Percentiles rank a stretch among this genome's conserved stretches.
These are phyloP conservation scores for Plectranthus barbatus DNA, from an alignment of 257 asterid genomes.

Conservation along the genomic window DNA sequence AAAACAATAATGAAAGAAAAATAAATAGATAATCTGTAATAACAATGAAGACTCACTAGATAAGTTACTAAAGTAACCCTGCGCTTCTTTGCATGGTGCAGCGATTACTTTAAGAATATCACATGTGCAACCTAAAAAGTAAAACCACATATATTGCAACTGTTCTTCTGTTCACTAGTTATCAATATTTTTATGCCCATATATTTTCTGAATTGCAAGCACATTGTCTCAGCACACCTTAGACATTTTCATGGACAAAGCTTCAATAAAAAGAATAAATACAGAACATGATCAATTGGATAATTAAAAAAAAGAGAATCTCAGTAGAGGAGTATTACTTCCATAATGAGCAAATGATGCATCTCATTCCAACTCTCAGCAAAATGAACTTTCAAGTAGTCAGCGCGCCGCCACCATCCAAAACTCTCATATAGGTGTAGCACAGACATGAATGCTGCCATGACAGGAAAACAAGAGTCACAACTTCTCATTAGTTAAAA, in stretches of 20 bases:
- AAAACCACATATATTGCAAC: not conserved
- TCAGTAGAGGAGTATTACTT: slow-evolving; percentile 40
- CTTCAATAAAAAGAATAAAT: not conserved
- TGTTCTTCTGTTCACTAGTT: not conserved
- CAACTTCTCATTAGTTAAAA: slow-evolving; percentile 6
- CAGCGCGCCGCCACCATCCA: slow-evolving; percentile 99
- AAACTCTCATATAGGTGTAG: slow-evolving; percentile 93
- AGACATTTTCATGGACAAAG: not conserved
- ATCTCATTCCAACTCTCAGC: slow-evolving; percentile 99
- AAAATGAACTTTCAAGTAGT: slow-evolving; percentile 94
- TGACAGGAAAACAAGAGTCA: slow-evolving; percentile 3
- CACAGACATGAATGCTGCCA: slow-evolving; percentile 93
- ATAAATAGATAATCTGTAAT: not conserved
- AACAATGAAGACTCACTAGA: not conserved
- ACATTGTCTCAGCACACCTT: not conserved
- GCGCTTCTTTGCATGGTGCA: not conserved
- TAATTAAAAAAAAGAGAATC: slow-evolving; percentile 4
- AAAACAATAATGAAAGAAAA: not conserved
- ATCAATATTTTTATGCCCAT: not conserved
- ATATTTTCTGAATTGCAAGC: slow-evolving; percentile 1
- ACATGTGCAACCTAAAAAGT: not conserved
- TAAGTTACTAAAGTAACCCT: not conserved
- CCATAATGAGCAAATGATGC: slow-evolving; percentile 99
- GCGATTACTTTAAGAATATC: not conserved
- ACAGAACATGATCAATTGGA: not conserved